phyloP scores from a whole-genome alignment of 148 eudicot genomes.

The Cornus florida region DNA sequence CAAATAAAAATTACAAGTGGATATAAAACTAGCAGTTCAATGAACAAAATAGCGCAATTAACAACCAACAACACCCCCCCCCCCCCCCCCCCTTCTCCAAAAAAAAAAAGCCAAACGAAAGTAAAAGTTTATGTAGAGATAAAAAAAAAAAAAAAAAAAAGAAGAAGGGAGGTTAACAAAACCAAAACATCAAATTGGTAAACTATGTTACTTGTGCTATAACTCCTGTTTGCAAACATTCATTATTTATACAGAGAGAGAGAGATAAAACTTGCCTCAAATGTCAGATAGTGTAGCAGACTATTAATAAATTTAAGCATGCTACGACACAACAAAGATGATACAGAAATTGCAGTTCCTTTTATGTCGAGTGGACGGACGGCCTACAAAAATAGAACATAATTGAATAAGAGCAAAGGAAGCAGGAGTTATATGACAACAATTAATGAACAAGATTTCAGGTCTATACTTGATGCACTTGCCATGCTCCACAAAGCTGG shows the following conservation, averaged over 20 bases:
- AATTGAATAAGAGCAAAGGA: not conserved
- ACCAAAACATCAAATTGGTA: too few relatives aligned
- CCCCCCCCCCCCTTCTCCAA: too few relatives aligned
- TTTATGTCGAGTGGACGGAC: conserved; percentile 71
- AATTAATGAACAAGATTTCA: conserved; percentile 12
- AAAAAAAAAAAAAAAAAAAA: too few relatives aligned
- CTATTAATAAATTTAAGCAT: conserved; percentile 94
- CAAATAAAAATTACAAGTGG: not conserved
- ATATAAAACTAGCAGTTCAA: not conserved
- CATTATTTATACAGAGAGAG: not conserved
- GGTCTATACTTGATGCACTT: conserved; percentile 81
- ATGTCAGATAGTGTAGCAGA: conserved; percentile 89
- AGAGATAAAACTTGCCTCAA: conserved; percentile 59
- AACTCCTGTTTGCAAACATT: not conserved
- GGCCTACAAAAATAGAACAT: conserved; percentile 53
- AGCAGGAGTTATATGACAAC: conserved; percentile 6
- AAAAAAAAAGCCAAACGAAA: too few relatives aligned
- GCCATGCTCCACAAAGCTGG: conserved; percentile 99
- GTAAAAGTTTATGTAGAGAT: too few relatives aligned
- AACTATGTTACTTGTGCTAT: not conserved
- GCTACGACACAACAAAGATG: conserved; percentile 91
- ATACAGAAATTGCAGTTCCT: conserved; percentile 81
- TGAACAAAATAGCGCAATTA: not conserved
- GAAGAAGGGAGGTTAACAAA: not conserved
- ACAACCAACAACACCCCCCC: not conserved